Conservation (phyloP, 768 basidiomycete species). For the Lactarius trivialis region DNA sequence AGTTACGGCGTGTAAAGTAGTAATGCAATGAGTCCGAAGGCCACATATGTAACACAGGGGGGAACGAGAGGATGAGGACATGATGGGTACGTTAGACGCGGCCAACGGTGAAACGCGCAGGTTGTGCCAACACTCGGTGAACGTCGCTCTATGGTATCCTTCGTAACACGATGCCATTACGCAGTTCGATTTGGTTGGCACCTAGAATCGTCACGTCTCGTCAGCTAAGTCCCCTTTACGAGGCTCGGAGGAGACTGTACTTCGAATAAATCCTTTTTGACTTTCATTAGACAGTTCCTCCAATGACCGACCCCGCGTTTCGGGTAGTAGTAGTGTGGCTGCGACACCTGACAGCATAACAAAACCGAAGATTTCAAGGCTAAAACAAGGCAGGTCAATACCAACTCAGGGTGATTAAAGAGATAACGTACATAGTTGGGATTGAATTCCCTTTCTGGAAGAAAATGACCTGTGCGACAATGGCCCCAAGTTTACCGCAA, state of each 20-base stretch:
- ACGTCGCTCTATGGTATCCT: neutral
- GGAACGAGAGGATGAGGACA: neutral
- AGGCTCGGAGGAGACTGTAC: neutral
- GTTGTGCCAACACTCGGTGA: neutral
- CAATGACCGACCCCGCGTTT: slow-evolving; percentile 35
- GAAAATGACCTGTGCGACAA: slow-evolving; percentile 36
- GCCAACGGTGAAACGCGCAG: too few species aligned
- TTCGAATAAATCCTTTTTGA: slow-evolving; percentile 31
- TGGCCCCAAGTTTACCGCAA: slow-evolving; percentile 39
- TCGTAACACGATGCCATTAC: slow-evolving; percentile 19
- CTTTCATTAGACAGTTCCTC: slow-evolving; percentile 35
- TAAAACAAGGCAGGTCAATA: slow-evolving; percentile 14
- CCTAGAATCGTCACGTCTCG: neutral
- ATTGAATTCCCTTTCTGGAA: slow-evolving; percentile 24
- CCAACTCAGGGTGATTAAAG: slow-evolving; percentile 9
- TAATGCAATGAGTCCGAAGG: neutral
- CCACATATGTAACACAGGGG: neutral
- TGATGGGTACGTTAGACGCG: neutral
- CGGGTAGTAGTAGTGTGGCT: slow-evolving; percentile 39
- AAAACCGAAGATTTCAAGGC: slow-evolving; percentile 41
- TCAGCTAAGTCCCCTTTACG: neutral
- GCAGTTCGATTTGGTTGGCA: slow-evolving; percentile 16
- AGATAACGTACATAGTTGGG: slow-evolving; percentile 30
- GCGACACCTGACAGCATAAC: slow-evolving; percentile 41
- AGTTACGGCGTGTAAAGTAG: neutral